These are phyloP conservation scores for Apiospora koreana DNA, from an alignment of 2,329 filamentous ascomycete species.

Conservation along the genomic window DNA sequence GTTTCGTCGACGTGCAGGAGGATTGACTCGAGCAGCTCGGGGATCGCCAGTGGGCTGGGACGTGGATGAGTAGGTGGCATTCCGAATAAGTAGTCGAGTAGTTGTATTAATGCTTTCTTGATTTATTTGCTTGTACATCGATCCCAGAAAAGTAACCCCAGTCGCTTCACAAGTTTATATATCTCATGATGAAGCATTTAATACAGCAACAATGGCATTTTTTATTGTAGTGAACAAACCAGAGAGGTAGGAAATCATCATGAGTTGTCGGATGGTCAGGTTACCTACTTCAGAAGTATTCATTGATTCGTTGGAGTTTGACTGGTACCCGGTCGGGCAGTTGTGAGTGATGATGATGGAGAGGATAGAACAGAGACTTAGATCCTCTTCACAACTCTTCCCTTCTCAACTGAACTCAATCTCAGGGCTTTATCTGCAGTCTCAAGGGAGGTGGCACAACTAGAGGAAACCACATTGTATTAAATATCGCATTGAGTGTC, in stretches of 20 bases:
- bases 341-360: not conserved
- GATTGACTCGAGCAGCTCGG: constrained; percentile 17
- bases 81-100: not conserved
- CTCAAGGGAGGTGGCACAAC: no score
- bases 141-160: not conserved
- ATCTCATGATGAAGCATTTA: not conserved
- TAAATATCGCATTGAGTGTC: no score
- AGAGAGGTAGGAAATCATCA: no score
- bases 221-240: not conserved
- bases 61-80: not conserved
- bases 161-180: not conserved
- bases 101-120: not conserved
- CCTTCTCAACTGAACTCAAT: not conserved
- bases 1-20: constrained; percentile 14
- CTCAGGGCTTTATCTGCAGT: no score
- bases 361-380: not conserved
- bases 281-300: no score
- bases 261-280: no score
- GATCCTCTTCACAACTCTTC: not conserved
- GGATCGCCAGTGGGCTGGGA: not conserved
- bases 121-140: not conserved
- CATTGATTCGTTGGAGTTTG: not conserved
- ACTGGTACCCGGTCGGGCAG: not conserved
- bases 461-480: no score
- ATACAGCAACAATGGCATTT: not conserved